Evolutionary conservation across 345 rosid species (phyloP).

Genomic region (Barbarea vulgaris): DNA sequence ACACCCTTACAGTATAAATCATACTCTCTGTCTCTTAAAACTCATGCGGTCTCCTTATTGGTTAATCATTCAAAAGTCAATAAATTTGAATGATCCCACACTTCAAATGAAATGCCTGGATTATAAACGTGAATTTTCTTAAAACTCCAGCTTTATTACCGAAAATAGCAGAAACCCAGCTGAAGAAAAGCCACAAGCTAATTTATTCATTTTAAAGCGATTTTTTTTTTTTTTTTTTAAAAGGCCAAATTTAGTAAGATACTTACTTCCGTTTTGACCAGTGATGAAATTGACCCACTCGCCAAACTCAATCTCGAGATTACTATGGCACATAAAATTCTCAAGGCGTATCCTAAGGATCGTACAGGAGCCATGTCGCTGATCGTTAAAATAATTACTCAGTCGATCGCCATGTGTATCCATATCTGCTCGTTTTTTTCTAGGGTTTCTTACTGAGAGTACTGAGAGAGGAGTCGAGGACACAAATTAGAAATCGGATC

Average conservation of each 20-base stretch:
- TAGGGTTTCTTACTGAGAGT: slow-evolving; percentile 5
- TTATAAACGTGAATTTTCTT: neutral
- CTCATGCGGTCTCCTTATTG: neutral
- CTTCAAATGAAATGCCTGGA: neutral
- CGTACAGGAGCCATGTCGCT: slow-evolving; percentile 58
- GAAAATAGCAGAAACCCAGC: neutral
- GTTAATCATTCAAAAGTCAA: neutral
- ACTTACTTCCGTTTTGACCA: slow-evolving; percentile 92
- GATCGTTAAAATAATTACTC: slow-evolving; percentile 10
- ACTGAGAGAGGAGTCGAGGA: neutral
- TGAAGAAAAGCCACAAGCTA: neutral
- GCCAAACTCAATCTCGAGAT: slow-evolving; percentile 73
- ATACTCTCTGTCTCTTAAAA: too few relatives aligned
- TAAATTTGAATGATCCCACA: neutral
- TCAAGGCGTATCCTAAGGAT: slow-evolving; percentile 64
- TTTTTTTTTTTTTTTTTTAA: too few relatives aligned
- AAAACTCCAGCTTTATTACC: neutral
- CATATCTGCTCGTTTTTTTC: slow-evolving; percentile 43
- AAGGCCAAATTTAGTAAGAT: neutral
- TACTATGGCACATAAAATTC: slow-evolving; percentile 90
- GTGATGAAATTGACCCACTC: slow-evolving; percentile 88
- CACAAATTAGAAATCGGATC: neutral
- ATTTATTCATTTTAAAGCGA: neutral
- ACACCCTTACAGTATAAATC: neutral
- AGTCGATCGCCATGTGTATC: slow-evolving; percentile 42